Base-by-base conservation (phyloP, 257 asterid genomes). In the Perilla frutescens region DNA sequence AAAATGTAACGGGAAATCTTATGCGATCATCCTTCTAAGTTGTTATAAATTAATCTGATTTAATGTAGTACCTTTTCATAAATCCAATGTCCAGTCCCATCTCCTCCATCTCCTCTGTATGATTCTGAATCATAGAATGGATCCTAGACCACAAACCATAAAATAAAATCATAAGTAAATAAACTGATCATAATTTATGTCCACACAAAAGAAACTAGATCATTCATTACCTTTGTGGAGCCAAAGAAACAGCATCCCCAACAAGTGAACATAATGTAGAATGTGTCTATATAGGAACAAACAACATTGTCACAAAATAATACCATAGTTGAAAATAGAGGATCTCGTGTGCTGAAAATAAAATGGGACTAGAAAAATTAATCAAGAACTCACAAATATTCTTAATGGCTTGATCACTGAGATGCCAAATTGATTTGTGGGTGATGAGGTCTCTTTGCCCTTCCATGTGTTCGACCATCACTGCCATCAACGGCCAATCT, bases 211-310 rank as follows among this genome's bases (percentile, higher is more conserved):
- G 3, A 40, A 39, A 69, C 9, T 49, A 67, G 3, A 13, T 54
- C 11, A n/a, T n/a, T 48, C 26, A 5, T 43, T 76, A 91, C 97
- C 82, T 88, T 91, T 26, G 80, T 66, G 32, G 97, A 75, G 73
- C 93, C 95, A 77, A 89, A 91, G 88, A 91, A 91, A 53, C 96
- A 88, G 68, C 97, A 91, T 44, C 97, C 97, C 96, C 97, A 91
- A 72, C 81, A 66, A 45, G 96, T 91, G 84, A 91, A 91, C 97
- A 89, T 91, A 75, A 84, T 84, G 86, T 91, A 91, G 37, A 90
- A 76, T 43, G 93, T 87, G 77, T 91, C 96, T 91, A 72, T 8
- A 39, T 7, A 59, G 29, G 9, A 60, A 61, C 15, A 20, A 40
- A 7, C 47, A 61, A 31, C 6, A 34, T 37, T 47, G n/a, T 7